These are phyloP conservation scores for Pulveroboletus sp. DNA, from an alignment of 1,284 basidiomycete genomes.

Conservation along the genomic window DNA sequence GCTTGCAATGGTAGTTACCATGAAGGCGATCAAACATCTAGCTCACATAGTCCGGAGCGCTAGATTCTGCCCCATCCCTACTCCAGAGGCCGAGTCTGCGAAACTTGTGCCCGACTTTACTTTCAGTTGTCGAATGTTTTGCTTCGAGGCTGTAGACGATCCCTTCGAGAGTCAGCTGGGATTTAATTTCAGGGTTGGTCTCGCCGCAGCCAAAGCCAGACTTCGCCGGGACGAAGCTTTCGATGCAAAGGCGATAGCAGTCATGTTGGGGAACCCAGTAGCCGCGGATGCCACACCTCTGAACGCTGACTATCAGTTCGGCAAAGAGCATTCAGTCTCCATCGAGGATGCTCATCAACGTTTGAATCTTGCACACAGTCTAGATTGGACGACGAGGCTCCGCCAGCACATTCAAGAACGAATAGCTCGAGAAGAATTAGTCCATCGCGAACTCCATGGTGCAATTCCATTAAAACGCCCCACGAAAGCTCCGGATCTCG, in stretches of 20 bases:
- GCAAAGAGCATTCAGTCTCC: slow-evolving; percentile 62
- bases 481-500: slow-evolving; percentile 35
- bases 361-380: slow-evolving; percentile 74
- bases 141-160: slow-evolving; percentile 87
- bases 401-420: slow-evolving; percentile 42
- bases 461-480: slow-evolving; percentile 31
- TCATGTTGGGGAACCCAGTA: slow-evolving; percentile 45
- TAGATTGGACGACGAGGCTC: slow-evolving; percentile 73
- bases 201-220: slow-evolving; percentile 75
- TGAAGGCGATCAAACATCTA: slow-evolving; percentile 73
- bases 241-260: slow-evolving; percentile 70
- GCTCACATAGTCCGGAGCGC: slow-evolving; percentile 48
- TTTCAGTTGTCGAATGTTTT: slow-evolving; percentile 61
- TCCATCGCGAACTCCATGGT: slow-evolving; percentile 41
- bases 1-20: slow-evolving; percentile 60
- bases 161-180: slow-evolving; percentile 82
- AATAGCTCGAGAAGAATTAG: slow-evolving; percentile 29
- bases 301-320: slow-evolving; percentile 55
- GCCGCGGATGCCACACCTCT: slow-evolving; percentile 21
- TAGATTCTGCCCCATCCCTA: slow-evolving; percentile 48
- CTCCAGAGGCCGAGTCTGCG: slow-evolving; percentile 67
- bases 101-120: slow-evolving; percentile 71
- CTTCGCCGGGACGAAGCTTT: slow-evolving; percentile 83
- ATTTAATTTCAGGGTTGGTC: slow-evolving; percentile 77
- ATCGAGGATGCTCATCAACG: slow-evolving; percentile 75